A percentile compares a stretch with the other conserved stretches of the same genome.
Conservation (phyloP, 371 early-diverging fungal species). For the Dipsacomyces acuminosporus region DNA sequence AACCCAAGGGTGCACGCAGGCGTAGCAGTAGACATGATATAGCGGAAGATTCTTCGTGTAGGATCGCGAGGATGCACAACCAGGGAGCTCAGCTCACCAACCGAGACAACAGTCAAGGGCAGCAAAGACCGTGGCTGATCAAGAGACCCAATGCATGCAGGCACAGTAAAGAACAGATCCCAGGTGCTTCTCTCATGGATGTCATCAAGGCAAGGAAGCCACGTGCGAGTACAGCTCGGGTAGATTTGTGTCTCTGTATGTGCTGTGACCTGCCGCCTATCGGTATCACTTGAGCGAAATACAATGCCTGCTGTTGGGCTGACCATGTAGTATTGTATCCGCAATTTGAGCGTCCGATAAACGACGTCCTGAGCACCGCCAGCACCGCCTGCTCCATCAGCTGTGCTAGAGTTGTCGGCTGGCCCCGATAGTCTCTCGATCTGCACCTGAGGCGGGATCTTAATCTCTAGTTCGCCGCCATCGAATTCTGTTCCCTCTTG, state of each 20-base stretch:
- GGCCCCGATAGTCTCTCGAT: neutral
- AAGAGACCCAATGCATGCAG: conserved; percentile 50
- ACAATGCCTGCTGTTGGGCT: conserved; percentile 20
- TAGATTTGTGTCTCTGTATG: conserved; percentile 74
- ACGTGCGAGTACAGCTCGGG: conserved; percentile 72
- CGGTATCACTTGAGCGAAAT: conserved; percentile 46
- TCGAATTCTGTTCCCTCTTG: conserved; percentile 59
- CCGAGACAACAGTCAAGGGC: conserved; percentile 66
- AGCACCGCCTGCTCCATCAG: conserved; percentile 9
- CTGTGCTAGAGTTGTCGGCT: conserved; percentile 40
- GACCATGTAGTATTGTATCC: conserved; percentile 31
- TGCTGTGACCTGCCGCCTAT: conserved; percentile 47
- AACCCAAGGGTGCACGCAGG: conserved; percentile 71
- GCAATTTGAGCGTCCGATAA: conserved; percentile 22
- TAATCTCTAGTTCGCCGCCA: conserved; percentile 62
- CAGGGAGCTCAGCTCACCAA: conserved; percentile 71
- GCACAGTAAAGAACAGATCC: conserved; percentile 83
- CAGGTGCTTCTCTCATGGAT: conserved; percentile 73
- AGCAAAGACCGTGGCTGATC: conserved; percentile 48
- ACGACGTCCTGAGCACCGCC: conserved; percentile 7
- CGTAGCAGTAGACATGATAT: conserved; percentile 58
- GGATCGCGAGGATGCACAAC: conserved; percentile 59
- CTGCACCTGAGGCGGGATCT: conserved; percentile 48
- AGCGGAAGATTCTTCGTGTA: conserved; percentile 56
- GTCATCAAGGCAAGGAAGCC: conserved; percentile 87